Percentiles rank a stretch among this genome's conserved stretches.
These are phyloP conservation scores for Lecanoromycetidae sp. DNA, from an alignment of 2,329 filamentous ascomycete species.

Conservation along the genomic window DNA sequence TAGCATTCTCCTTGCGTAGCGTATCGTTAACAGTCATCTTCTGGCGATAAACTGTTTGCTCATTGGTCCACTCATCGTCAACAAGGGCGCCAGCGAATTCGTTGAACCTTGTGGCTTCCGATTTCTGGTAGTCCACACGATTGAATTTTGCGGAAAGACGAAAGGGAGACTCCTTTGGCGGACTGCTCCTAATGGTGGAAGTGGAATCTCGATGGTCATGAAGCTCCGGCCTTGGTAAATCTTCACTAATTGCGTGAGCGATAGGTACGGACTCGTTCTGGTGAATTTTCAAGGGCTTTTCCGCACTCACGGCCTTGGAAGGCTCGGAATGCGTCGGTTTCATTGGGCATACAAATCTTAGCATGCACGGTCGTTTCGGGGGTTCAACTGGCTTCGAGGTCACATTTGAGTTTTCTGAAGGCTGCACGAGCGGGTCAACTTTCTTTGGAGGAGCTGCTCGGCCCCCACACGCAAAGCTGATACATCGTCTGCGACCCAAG, in stretches of 20 bases:
- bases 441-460: slow-evolving; percentile 41
- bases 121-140: slow-evolving; percentile 35
- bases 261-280: too few species aligned
- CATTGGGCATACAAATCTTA: slow-evolving; percentile 35
- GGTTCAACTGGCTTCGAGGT: slow-evolving; percentile 12
- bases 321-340: slow-evolving; percentile 7
- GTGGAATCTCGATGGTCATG: slow-evolving; percentile 36
- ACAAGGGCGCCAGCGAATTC: slow-evolving; percentile 80
- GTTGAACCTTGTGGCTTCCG: slow-evolving; percentile 58
- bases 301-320: not conserved
- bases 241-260: not conserved
- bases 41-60: slow-evolving; percentile 48
- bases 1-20: slow-evolving; percentile 75
- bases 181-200: slow-evolving; percentile 38
- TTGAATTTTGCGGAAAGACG: slow-evolving; percentile 20
- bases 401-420: not conserved
- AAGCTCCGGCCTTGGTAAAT: not conserved
- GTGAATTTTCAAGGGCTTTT: too few species aligned
- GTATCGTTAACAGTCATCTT: slow-evolving; percentile 85
- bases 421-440: slow-evolving; percentile 18
- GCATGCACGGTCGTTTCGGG: slow-evolving; percentile 32
- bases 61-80: slow-evolving; percentile 85
- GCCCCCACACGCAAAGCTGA: slow-evolving; percentile 76
- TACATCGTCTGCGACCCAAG: slow-evolving; percentile 69
- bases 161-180: not conserved